Evolutionary conservation across 352 stramenopile species (phyloP).

Genomic region (Peronosclerospora sorghi): DNA sequence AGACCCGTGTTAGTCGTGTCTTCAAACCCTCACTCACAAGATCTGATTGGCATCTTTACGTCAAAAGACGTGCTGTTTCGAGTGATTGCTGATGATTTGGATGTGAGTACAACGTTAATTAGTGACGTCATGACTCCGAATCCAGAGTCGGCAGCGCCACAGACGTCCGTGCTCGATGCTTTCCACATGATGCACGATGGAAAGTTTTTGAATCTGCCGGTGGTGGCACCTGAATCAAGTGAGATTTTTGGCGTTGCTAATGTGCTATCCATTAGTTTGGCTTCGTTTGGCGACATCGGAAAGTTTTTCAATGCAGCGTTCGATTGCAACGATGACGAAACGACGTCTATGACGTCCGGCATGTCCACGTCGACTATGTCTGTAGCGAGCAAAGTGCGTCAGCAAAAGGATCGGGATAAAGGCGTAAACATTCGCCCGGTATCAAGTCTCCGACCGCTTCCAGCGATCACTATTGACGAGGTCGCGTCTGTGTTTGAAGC

Average conservation of each 20-base stretch:
- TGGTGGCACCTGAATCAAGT: slow-evolving; percentile 71
- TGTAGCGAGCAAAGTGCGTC: slow-evolving; percentile 48
- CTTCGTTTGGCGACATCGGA: slow-evolving; percentile 69
- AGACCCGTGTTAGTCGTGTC: slow-evolving; percentile 71
- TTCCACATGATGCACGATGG: slow-evolving; percentile 98
- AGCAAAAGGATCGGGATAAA: slow-evolving; percentile 70
- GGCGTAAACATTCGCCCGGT: slow-evolving; percentile 69
- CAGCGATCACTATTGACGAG: slow-evolving; percentile 66
- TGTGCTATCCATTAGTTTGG: slow-evolving; percentile 65
- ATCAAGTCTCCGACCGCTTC: slow-evolving; percentile 65
- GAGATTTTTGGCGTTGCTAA: slow-evolving; percentile 76
- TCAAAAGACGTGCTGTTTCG: slow-evolving; percentile 95
- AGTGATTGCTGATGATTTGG: slow-evolving; percentile 87
- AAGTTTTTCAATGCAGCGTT: slow-evolving; percentile 74
- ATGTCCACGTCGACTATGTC: slow-evolving; percentile 46
- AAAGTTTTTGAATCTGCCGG: slow-evolving; percentile 94
- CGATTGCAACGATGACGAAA: slow-evolving; percentile 51
- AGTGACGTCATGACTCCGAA: slow-evolving; percentile 92
- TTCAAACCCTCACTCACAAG: slow-evolving; percentile 30
- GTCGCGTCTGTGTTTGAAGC: slow-evolving; percentile 82
- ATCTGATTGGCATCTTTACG: slow-evolving; percentile 95
- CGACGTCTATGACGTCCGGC: slow-evolving; percentile 42
- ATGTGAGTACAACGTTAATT: slow-evolving; percentile 83
- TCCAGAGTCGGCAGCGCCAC: slow-evolving; percentile 87
- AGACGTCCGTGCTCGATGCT: slow-evolving; percentile 93